Evolutionary conservation across 1,284 basidiomycete species (phyloP).

Genomic region (Stereum hirsutum): DNA sequence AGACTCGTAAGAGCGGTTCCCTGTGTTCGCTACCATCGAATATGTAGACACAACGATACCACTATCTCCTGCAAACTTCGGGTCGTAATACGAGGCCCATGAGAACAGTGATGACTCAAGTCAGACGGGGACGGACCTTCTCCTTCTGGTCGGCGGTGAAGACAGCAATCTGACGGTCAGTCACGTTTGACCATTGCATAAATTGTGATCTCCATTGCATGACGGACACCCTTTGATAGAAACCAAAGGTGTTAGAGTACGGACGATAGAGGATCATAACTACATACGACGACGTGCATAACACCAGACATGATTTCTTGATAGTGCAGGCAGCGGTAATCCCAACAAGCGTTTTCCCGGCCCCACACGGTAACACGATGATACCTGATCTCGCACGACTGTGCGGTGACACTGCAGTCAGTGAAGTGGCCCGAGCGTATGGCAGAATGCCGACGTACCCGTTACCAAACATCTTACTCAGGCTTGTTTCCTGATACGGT

Average conservation of each 20-base stretch:
- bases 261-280: conserved; percentile 3
- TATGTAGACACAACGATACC: conserved; percentile 97
- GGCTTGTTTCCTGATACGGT: conserved; percentile 93
- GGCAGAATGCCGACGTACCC: conserved; percentile 42
- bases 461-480: conserved; percentile 99
- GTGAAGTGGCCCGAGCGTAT: neutral
- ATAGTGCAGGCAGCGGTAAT: conserved; percentile 99
- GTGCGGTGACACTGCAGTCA: conserved; percentile 1
- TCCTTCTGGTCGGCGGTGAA: conserved; percentile 97
- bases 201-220: conserved; percentile 99
- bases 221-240: conserved; percentile 74
- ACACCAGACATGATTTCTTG: conserved; percentile 97
- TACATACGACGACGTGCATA: conserved; percentile 92
- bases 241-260: conserved; percentile 9
- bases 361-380: conserved; percentile 97
- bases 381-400: conserved; percentile 96
- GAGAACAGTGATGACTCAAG: conserved; percentile 7
- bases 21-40: conserved; percentile 96
- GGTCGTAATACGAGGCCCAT: neutral
- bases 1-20: conserved; percentile 92
- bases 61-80: conserved; percentile 84
- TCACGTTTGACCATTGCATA: conserved; percentile 95
- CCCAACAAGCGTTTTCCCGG: conserved; percentile 97
- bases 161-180: conserved; percentile 89
- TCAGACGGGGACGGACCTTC: conserved; percentile 45